Evolutionary conservation across 2,329 filamentous ascomycete species (phyloP), one percentile per base, ranked within the genome.

Genomic region (Colletotrichum sp.): DNA sequence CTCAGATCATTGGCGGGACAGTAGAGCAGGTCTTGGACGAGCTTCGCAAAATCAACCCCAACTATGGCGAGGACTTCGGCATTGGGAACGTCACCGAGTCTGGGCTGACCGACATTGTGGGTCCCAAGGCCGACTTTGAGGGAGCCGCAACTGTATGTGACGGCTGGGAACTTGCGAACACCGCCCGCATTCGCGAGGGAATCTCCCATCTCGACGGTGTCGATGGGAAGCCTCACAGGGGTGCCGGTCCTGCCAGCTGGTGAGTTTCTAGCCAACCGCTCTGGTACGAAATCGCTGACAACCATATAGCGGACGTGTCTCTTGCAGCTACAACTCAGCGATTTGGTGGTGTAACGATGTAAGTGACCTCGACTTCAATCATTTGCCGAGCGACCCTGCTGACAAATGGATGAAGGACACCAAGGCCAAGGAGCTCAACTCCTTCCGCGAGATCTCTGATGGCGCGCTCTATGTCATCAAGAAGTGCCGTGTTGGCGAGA

Each of bases 341-440:
- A 81, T 81, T 57, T 78, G 52, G n/a, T 81, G 79, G 79, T 81
- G 80, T 68, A 81, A 81, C 63, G 76, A 80, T 18, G 79, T 81
- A 64, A 73, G 77, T 36, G 2, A 15, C 12, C 13, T 24, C 8
- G 1, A 1, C 6, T 36, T 36, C 7, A 9, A 26, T 18, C 3
- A 5, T 36, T 68, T 30, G 21, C 4, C 8, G 0, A 24, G 8
- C 12, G n/a, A 34, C 6, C 10, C 13, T 18, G 44, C 49, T 30
- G 10, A 63, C 3, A 6, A 12, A 8, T 15, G 4, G 26, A 84
- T 3, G 6, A 2, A 69, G 59, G 36, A 64, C 7, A 26, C n/a
- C 5, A 60, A 55, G 36, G 15, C 68, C 12, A 66, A 69, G 21
- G 65, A 62, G 8, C 44, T 75, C 18, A 26, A 62, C n/a, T 67